Evolutionary conservation across 768 basidiomycete species (phyloP).

Genomic region (Hortiboletus flavorubellus): DNA sequence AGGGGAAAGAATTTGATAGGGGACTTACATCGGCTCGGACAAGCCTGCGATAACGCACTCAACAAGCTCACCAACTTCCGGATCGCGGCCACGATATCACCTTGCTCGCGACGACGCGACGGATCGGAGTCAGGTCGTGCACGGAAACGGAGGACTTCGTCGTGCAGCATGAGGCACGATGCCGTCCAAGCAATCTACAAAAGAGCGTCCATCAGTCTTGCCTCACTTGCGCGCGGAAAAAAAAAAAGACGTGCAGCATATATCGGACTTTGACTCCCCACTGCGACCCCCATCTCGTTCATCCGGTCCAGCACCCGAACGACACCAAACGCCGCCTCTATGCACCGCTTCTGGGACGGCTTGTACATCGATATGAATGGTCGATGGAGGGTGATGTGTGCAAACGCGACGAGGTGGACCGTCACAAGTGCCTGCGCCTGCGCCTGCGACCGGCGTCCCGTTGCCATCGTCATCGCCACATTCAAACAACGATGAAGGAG

Average conservation of each 20-base stretch:
- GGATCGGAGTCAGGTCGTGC: constrained; percentile 2
- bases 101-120: constrained; percentile 10
- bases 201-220: neutral
- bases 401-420: constrained; percentile 25
- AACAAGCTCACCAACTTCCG: constrained; percentile 14
- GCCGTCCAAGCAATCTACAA: constrained; percentile 24
- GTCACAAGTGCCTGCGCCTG: constrained; percentile 9
- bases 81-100: constrained; percentile 14
- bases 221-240: neutral
- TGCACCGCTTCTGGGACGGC: constrained; percentile 14
- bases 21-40: constrained; percentile 20
- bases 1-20: neutral
- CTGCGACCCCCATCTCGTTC: neutral
- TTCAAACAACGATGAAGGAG: constrained; percentile 37
- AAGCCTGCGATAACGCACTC: constrained; percentile 16
- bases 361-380: constrained; percentile 14
- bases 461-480: constrained; percentile 8
- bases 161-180: constrained; percentile 19
- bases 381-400: constrained; percentile 22
- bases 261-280: constrained; percentile 12
- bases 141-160: constrained; percentile 20
- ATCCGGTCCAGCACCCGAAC: constrained; percentile 16
- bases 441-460: neutral
- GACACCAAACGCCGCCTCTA: constrained; percentile 14
- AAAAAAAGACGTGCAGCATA: constrained; percentile 12